These are phyloP conservation scores for Scheffersomyces ergatensis DNA, from an alignment of 805 yeast species.

Conservation along the genomic window DNA sequence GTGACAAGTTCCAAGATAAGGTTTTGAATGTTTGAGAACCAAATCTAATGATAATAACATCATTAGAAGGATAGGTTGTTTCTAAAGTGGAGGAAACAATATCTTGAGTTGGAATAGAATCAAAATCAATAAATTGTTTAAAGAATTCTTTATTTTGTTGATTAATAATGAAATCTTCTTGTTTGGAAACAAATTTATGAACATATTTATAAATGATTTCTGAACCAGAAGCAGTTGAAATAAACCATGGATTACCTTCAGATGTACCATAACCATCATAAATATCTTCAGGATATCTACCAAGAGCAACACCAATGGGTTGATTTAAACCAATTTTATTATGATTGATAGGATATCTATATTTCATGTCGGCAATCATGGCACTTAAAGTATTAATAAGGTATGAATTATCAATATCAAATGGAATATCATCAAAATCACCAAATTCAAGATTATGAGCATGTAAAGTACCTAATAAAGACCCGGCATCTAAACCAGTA, in stretches of 20 bases:
- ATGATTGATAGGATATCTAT: constrained; percentile 75
- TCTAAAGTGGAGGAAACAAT: constrained; percentile 5
- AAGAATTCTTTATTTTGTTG: constrained; percentile 26
- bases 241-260: constrained; percentile 94
- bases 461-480: constrained; percentile 52
- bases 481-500: constrained; percentile 77
- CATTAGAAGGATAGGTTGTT: constrained; percentile 16
- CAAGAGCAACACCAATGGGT: constrained; percentile 63
- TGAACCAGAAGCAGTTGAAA: constrained; percentile 68
- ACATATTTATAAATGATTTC: constrained; percentile 59
- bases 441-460: constrained; percentile 42
- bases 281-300: constrained; percentile 90
- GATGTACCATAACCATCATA: constrained; percentile 72
- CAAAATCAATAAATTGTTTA: constrained; percentile 24
- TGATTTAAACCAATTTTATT: constrained; percentile 31
- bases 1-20: constrained; percentile 44
- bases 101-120: constrained; percentile 6
- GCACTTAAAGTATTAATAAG: constrained; percentile 63
- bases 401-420: constrained; percentile 54
- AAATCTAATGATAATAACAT: constrained; percentile 18
- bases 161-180: constrained; percentile 45
- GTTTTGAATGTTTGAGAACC: constrained; percentile 45
- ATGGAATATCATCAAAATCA: constrained; percentile 50
- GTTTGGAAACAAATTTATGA: constrained; percentile 35
- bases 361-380: constrained; percentile 65